Evolutionary conservation across 176 grass and related monocot species (phyloP).

Genomic region (Cocos nucifera): DNA sequence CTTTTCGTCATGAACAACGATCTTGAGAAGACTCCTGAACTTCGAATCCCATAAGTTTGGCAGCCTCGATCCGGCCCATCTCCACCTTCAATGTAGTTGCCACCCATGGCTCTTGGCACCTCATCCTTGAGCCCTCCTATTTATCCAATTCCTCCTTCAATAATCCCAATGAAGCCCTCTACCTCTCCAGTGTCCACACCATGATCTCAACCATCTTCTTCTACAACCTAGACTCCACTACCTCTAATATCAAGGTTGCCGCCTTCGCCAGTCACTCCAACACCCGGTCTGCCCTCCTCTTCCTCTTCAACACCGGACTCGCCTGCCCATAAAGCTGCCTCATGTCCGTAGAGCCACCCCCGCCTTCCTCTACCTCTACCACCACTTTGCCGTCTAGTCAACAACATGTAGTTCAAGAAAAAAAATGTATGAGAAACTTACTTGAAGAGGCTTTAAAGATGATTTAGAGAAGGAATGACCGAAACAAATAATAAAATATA

Average conservation of each 20-base stretch:
- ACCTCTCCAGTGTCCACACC: constrained; percentile 2
- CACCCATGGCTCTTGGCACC: constrained; percentile 45
- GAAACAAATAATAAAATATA: too few species aligned
- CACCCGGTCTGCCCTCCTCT: constrained; percentile 62
- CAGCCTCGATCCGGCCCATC: constrained; percentile 29
- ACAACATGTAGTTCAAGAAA: constrained; percentile 75
- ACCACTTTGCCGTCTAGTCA: constrained; percentile 71
- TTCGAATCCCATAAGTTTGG: constrained; percentile 47
- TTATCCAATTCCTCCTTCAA: constrained; percentile 4
- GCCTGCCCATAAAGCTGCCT: constrained; percentile 39
- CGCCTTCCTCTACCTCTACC: constrained; percentile 38
- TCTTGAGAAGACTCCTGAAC: constrained; percentile 46
- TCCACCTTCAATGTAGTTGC: constrained; percentile 22
- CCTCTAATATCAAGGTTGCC: constrained; percentile 55
- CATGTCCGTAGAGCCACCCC: constrained; percentile 2
- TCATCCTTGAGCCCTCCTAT: constrained; percentile 51
- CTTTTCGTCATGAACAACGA: constrained; percentile 66
- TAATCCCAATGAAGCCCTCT: constrained; percentile 7
- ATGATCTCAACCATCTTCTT: constrained; percentile 54
- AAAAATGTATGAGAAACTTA: too few species aligned
- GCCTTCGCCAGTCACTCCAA: constrained; percentile 38
- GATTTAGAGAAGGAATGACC: too few species aligned
- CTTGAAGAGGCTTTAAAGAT: too few species aligned
- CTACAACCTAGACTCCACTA: constrained; percentile 46
- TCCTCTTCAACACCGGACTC: constrained; percentile 41